Evolutionary conservation across 768 basidiomycete species (phyloP).

Genomic region (Agrocybe pediades): DNA sequence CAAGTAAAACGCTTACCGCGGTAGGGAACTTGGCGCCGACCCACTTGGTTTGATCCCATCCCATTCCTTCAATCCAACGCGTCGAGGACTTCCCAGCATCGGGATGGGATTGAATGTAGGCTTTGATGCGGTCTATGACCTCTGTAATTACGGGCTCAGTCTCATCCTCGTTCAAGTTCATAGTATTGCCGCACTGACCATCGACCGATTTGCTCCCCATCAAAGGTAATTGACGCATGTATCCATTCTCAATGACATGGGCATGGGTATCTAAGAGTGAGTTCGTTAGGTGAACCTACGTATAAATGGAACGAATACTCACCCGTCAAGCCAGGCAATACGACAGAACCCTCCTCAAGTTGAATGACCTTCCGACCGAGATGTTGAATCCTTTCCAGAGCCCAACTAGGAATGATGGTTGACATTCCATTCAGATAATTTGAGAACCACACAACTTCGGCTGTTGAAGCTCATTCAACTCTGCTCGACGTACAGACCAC

Average conservation of each 20-base stretch:
- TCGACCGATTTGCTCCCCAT: constrained; percentile 56
- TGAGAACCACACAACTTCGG: constrained; percentile 3
- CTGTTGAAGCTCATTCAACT: constrained; percentile 8
- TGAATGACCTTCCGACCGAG: constrained; percentile 11
- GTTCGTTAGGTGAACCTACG: not conserved
- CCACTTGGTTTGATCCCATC: constrained; percentile 95
- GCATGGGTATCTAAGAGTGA: constrained; percentile 69
- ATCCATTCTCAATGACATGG: constrained; percentile 76
- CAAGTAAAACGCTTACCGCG: constrained; percentile 46
- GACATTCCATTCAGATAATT: not conserved
- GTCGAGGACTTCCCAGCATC: constrained; percentile 52
- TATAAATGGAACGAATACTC: constrained; percentile 4
- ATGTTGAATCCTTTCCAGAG: not conserved
- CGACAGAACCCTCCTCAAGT: constrained; percentile 15
- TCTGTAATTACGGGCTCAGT: constrained; percentile 55
- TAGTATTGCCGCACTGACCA: constrained; percentile 40
- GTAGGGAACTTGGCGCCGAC: constrained; percentile 63
- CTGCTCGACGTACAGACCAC: not conserved
- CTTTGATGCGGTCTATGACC: constrained; percentile 59
- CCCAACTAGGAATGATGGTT: constrained; percentile 7
- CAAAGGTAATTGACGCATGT: constrained; percentile 66
- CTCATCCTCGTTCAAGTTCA: too few species aligned
- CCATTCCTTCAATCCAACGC: constrained; percentile 82
- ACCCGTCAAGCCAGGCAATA: constrained; percentile 80
- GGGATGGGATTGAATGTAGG: constrained; percentile 59